Percentiles rank a stretch among this genome's conserved stretches.
phyloP scores from a whole-genome alignment of 345 rosid genomes.

The Aethionema arabicum region DNA sequence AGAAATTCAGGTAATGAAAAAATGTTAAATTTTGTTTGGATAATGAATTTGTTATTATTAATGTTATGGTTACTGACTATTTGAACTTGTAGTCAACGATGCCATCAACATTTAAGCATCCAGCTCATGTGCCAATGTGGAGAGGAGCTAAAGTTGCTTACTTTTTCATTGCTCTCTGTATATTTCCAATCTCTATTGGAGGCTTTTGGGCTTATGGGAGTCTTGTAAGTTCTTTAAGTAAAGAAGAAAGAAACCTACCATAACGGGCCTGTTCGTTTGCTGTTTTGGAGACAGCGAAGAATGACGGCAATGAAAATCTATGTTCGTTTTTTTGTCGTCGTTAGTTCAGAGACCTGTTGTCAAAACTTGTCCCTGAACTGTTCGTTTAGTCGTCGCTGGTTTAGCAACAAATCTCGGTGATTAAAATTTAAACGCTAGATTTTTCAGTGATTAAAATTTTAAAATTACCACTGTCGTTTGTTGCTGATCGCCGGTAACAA shows the following conservation, averaged over 20 bases:
- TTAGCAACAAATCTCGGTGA: no score
- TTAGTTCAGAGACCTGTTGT: no score
- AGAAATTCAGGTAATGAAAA: slow-evolving; percentile 77
- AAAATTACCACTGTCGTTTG: no score
- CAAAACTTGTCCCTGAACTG: no score
- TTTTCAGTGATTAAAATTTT: no score
- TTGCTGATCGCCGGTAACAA: no score
- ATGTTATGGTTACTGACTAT: background rate
- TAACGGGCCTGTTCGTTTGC: no score
- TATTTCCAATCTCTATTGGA: slow-evolving; percentile 89
- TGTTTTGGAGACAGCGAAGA: no score
- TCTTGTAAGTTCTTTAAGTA: slow-evolving; percentile 54
- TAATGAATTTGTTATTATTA: slow-evolving; percentile 1
- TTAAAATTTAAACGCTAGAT: no score
- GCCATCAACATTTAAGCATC: slow-evolving; percentile 98
- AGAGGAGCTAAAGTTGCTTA: slow-evolving; percentile 96
- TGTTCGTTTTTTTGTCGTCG: no score
- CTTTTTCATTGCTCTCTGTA: slow-evolving; percentile 81
- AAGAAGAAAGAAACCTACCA: background rate
- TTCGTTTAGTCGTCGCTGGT: no score
- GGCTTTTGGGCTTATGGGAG: slow-evolving; percentile 97
- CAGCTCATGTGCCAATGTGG: slow-evolving; percentile 99
- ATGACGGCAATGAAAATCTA: no score
- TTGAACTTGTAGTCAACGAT: slow-evolving; percentile 67
- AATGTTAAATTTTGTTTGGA: background rate